phyloP scores from a whole-genome alignment of 2,329 filamentous ascomycete genomes.

The Penicillium sp. region DNA sequence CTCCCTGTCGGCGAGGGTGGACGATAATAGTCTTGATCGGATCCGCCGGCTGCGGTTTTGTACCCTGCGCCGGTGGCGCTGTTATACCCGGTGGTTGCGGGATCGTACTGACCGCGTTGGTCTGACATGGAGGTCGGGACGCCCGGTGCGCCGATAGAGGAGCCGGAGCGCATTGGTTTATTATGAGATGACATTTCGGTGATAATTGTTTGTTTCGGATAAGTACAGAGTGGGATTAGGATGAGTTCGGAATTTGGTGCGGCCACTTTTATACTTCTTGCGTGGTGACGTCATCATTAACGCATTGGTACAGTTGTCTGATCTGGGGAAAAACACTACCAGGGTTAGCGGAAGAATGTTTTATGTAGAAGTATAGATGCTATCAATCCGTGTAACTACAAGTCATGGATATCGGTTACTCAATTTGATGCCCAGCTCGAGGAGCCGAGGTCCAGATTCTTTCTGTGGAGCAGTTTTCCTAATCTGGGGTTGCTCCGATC shows the following conservation, averaged over 20 bases:
- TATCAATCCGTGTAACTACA: not conserved
- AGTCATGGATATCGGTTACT: not conserved
- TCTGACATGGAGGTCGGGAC: conserved; percentile 17
- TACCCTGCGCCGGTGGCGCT: conserved; percentile 29
- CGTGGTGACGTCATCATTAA: conserved; percentile 24
- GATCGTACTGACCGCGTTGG: conserved; percentile 19
- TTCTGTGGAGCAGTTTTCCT: conserved; percentile 23
- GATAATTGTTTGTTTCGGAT: not conserved
- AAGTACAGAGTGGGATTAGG: not conserved
- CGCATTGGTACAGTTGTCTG: not conserved
- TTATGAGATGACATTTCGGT: conserved; percentile 11
- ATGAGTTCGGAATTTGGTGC: not conserved
- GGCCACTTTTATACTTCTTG: not conserved
- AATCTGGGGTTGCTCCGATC: conserved; percentile 25
- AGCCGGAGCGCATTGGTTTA: conserved; percentile 12
- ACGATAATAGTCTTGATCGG: not conserved
- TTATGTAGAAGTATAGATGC: not conserved
- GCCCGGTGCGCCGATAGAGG: conserved; percentile 31
- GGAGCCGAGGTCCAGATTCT: conserved; percentile 19
- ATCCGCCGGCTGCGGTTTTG: not conserved
- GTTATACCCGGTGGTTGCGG: conserved; percentile 25
- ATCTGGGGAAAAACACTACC: not conserved
- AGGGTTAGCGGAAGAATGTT: not conserved
- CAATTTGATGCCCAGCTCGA: not conserved
- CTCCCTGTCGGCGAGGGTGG: not conserved